Percentiles rank a stretch among this genome's conserved stretches.
Evolutionary conservation across 805 yeast genomes (phyloP).

Genomic region (Cyberlindnera americana): DNA sequence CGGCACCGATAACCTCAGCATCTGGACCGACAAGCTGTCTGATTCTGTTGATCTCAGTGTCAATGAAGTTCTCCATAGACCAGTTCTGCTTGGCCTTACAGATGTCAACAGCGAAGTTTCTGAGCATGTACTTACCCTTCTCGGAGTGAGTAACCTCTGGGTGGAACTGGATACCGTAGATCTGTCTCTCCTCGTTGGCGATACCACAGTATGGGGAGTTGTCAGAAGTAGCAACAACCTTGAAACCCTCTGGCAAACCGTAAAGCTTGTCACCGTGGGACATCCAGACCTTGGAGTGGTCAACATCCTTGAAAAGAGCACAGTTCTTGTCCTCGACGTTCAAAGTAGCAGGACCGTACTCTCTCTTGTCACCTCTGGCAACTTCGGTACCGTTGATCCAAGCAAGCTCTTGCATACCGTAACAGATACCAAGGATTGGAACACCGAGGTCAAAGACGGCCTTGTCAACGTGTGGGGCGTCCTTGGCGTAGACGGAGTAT

Average conservation of each 20-base stretch:
- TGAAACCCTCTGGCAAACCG: slow-evolving; percentile 85
- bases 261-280: slow-evolving; percentile 96
- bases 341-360: slow-evolving; percentile 94
- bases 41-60: slow-evolving; percentile 92
- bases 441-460: slow-evolving; percentile 87
- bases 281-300: slow-evolving; percentile 98
- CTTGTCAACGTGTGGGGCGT: slow-evolving; percentile 96
- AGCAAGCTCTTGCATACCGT: slow-evolving; percentile 98
- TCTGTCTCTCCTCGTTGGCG: slow-evolving; percentile 64
- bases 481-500: slow-evolving; percentile 92
- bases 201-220: slow-evolving; percentile 97
- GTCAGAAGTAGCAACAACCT: slow-evolving; percentile 83
- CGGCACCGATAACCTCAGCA: slow-evolving; percentile 99
- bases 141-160: slow-evolving; percentile 98
- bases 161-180: slow-evolving; percentile 97
- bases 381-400: slow-evolving; percentile 94
- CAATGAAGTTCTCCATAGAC: slow-evolving; percentile 98
- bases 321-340: slow-evolving; percentile 64
- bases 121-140: slow-evolving; percentile 81
- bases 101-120: slow-evolving; percentile 89
- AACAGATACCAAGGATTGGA: slow-evolving; percentile 96
- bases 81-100: slow-evolving; percentile 88
- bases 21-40: slow-evolving; percentile 90
- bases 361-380: slow-evolving; percentile 94
- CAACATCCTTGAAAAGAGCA: slow-evolving; percentile 81